These are phyloP conservation scores for Sclerotinia nivalis DNA, from an alignment of 2,329 filamentous ascomycete species.

Conservation along the genomic window DNA sequence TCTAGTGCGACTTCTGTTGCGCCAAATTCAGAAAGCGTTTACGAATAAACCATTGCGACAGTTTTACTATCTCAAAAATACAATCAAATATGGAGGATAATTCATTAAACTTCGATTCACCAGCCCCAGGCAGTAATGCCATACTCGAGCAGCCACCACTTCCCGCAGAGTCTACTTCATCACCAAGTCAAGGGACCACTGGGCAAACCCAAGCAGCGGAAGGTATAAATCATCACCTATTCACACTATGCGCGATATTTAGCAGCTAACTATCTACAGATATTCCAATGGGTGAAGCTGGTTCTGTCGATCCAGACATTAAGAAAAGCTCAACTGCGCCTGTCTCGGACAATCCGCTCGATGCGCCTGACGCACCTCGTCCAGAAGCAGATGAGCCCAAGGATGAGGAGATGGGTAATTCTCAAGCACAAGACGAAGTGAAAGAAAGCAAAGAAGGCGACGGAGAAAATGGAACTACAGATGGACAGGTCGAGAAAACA, in stretches of 20 bases:
- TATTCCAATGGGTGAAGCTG: slow-evolving; percentile 61
- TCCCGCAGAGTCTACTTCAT: slow-evolving; percentile 45
- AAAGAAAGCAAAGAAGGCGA: slow-evolving; percentile 51
- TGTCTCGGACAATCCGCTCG: slow-evolving; percentile 64
- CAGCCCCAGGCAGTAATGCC: slow-evolving; percentile 56
- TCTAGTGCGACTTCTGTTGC: slow-evolving; percentile 25
- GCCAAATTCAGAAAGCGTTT: slow-evolving; percentile 24
- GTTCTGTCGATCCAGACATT: slow-evolving; percentile 49
- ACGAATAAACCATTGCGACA: slow-evolving; percentile 38
- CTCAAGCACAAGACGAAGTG: slow-evolving; percentile 50
- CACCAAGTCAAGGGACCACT: slow-evolving; percentile 36
- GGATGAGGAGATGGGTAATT: slow-evolving; percentile 81
- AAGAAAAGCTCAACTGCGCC: slow-evolving; percentile 60
- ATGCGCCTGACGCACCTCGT: slow-evolving; percentile 65
- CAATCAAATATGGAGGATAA: slow-evolving; percentile 58
- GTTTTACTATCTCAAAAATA: slow-evolving; percentile 26
- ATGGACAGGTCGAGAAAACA: slow-evolving; percentile 60
- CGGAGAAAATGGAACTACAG: slow-evolving; percentile 49
- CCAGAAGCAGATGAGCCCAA: slow-evolving; percentile 62
- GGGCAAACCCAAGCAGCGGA: slow-evolving; percentile 44
- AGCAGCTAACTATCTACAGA: slow-evolving; percentile 48
- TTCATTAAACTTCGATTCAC: slow-evolving; percentile 57
- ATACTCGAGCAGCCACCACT: slow-evolving; percentile 57
- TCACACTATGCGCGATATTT: slow-evolving; percentile 14
- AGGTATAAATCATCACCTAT: slow-evolving; percentile 46